Conservation (phyloP, 805 yeast genomes). For the Zygotorulaspora danielsina region DNA sequence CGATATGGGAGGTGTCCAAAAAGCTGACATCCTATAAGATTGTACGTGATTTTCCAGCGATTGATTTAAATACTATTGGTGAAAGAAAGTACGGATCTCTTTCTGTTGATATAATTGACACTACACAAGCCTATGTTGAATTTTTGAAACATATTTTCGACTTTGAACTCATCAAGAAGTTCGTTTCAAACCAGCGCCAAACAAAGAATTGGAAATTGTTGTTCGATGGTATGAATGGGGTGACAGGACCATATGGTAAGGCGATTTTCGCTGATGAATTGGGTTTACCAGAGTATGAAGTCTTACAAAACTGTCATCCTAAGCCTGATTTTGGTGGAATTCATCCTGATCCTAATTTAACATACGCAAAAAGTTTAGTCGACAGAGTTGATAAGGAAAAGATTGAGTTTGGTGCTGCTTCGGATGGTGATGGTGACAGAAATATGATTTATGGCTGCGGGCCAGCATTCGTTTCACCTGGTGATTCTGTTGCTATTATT, state of each 20-base stretch:
- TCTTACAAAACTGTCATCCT: constrained; percentile 77
- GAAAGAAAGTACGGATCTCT: constrained; percentile 50
- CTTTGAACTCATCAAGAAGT: constrained; percentile 70
- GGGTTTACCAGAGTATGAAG: constrained; percentile 58
- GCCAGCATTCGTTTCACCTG: constrained; percentile 88
- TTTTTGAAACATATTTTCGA: constrained; percentile 85
- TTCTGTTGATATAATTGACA: constrained; percentile 75
- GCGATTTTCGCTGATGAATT: constrained; percentile 80
- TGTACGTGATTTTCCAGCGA: constrained; percentile 51
- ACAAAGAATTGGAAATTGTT: constrained; percentile 62
- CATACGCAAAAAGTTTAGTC: constrained; percentile 87
- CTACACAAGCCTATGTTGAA: constrained; percentile 70
- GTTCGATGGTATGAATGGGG: constrained; percentile 91
- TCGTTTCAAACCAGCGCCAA: constrained; percentile 48
- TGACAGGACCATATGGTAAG: constrained; percentile 93
- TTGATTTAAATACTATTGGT: constrained; percentile 64
- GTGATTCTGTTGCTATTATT: constrained; percentile 96
- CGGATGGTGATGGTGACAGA: constrained; percentile 99
- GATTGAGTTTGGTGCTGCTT: constrained; percentile 94
- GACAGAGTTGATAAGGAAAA: constrained; percentile 74
- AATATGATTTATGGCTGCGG: constrained; percentile 97
- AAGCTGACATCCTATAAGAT: constrained; percentile 57
- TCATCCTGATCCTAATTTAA: constrained; percentile 96
- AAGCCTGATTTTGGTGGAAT: constrained; percentile 92
- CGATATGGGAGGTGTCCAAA: constrained; percentile 69